phyloP scores from a whole-genome alignment of 768 basidiomycete species.

The Mycena latifolia region DNA sequence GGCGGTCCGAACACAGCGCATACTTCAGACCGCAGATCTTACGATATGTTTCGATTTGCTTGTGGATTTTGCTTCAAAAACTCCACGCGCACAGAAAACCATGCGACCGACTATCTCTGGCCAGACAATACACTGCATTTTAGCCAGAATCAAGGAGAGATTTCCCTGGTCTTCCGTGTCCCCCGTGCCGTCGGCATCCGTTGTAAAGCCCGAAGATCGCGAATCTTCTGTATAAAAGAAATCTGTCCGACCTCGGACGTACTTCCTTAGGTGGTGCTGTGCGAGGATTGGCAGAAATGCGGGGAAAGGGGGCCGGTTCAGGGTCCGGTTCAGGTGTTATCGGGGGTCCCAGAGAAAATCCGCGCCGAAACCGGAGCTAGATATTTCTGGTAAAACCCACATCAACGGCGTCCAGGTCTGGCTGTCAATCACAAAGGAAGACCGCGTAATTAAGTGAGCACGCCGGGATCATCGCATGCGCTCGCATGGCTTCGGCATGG shows the following conservation, averaged over 20 bases:
- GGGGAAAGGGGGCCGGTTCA: background rate
- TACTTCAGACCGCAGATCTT: conserved; percentile 4
- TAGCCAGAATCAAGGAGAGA: background rate
- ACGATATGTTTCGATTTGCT: no score
- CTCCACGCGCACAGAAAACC: background rate
- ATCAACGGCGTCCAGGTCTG: background rate
- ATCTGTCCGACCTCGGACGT: conserved; percentile 4
- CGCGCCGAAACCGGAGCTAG: background rate
- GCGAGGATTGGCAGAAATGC: background rate
- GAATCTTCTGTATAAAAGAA: conserved; percentile 1
- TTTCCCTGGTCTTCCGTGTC: background rate
- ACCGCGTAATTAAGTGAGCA: background rate
- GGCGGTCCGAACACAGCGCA: conserved; percentile 15
- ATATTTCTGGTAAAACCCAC: background rate
- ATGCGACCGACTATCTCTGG: background rate
- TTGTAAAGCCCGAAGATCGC: conserved; percentile 18
- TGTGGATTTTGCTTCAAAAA: no score
- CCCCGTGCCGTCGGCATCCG: conserved; percentile 5
- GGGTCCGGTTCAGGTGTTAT: background rate
- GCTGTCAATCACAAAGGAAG: conserved; percentile 3
- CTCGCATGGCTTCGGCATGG: no score
- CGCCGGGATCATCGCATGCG: conserved; percentile 24
- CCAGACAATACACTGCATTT: background rate
- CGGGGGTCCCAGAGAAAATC: background rate
- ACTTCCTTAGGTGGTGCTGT: background rate